A percentile compares a stretch with the other conserved stretches of the same genome.
phyloP scores from a whole-genome alignment of 371 early-diverging fungal species.

The Funneliformis caledonium region DNA sequence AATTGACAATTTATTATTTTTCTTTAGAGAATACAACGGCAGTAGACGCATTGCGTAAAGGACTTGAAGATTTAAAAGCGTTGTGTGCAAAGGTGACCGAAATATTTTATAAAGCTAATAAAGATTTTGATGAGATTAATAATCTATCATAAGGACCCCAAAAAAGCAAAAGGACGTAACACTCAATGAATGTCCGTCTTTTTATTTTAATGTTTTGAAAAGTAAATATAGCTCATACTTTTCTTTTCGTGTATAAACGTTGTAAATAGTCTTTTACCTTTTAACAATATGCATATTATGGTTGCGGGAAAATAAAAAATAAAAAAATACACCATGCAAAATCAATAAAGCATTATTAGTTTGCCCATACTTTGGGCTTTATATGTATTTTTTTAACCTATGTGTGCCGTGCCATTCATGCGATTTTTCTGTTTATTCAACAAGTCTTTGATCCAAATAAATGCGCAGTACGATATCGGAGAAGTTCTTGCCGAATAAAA shows the following conservation, averaged over 20 bases:
- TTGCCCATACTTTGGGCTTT: neutral
- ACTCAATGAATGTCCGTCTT: neutral
- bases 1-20: conserved; percentile 12
- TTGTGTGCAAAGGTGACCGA: conserved; percentile 60
- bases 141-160: neutral
- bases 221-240: conserved; percentile 3
- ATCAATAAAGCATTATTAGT: conserved; percentile 22
- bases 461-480: too few relatives aligned
- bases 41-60: conserved; percentile 83
- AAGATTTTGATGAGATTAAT: neutral
- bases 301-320: conserved; percentile 1
- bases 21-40: conserved; percentile 74
- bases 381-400: too few relatives aligned
- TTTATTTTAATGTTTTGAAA: neutral
- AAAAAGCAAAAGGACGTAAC: conserved; percentile 13
- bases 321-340: conserved; percentile 19
- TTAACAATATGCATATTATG: conserved; percentile 3
- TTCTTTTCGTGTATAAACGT: conserved; percentile 11
- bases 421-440: neutral
- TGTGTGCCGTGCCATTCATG: conserved; percentile 5
- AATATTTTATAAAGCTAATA: conserved; percentile 1
- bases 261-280: neutral
- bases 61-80: conserved; percentile 79
- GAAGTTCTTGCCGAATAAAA: too few relatives aligned
- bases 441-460: too few relatives aligned